Evolutionary conservation across 2,329 filamentous ascomycete genomes (phyloP), one percentile per base, ranked within the genome.

Genomic region (Exophiala sp.): DNA sequence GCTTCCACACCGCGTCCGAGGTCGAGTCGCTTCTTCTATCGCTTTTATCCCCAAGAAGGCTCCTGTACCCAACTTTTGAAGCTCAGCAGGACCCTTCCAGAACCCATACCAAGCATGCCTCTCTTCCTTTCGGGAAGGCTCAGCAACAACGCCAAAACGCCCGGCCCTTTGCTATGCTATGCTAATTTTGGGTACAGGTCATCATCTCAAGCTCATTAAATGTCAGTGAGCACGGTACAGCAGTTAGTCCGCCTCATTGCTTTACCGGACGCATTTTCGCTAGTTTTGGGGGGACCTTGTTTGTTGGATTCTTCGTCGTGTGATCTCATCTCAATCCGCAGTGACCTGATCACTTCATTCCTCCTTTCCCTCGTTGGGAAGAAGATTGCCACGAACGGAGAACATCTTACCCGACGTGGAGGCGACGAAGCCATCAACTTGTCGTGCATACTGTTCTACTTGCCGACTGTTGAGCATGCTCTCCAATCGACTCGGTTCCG

Each of bases 341-440:
- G 7, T 7, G 8, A 4, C 30, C 34, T 37, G 34, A 1, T 41
- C 38, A 24, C 21, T 34, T 52, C 35, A 52, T 18, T 52, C 50
- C 2, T 48, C 40, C 18, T 50, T 52, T 4, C 34, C 41, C 1
- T 57, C 79, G 48, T 76, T 75, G 14, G 81, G 81, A 57, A 83
- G 64, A 52, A 84, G 65, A 64, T 81, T 83, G 57, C 79, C 80
- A 70, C 90, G 84, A 55, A 96, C 88, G 32, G 90, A 90, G 70
- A 98, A 98, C 91, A 98, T 95, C 82, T 98, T 98, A 59, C 88
- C 83, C 57, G 82, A 94, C 61, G 95, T 86, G 58, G 83, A 85
- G 48, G 93, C 89, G 41, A 91, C 91, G 71, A 97, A 97, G 32
- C 88, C 88, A 70, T 98, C 93, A 51, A 97, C 86, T 75, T 97